Evolutionary conservation across 23 red algal species (phyloP).

Genomic region (Chondrus crispus): DNA sequence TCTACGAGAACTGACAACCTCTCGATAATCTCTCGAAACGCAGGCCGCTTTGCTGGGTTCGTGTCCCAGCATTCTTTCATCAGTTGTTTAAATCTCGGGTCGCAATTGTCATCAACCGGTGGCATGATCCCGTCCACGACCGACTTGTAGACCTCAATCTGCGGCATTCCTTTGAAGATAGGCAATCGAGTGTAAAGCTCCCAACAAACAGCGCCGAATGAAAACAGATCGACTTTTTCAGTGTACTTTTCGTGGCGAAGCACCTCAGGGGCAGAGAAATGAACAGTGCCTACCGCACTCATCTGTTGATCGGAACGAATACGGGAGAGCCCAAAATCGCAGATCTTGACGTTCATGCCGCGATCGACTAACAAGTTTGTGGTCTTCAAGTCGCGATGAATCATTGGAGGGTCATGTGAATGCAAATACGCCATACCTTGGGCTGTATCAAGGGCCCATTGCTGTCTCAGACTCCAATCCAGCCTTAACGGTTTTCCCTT

Average conservation of each 20-base stretch:
- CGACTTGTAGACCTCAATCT: constrained; percentile 72
- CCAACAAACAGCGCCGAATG: constrained; percentile 91
- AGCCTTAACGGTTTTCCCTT: constrained; percentile 34
- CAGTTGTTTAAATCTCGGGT: constrained; percentile 32
- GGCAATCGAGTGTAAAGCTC: constrained; percentile 77
- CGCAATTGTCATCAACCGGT: constrained; percentile 44
- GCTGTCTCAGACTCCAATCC: constrained; percentile 56
- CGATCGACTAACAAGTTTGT: constrained; percentile 85
- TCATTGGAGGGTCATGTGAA: constrained; percentile 80
- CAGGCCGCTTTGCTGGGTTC: constrained; percentile 48
- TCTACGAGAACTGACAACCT: constrained; percentile 32
- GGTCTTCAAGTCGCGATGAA: constrained; percentile 88
- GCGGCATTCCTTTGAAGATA: constrained; percentile 73
- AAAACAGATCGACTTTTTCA: constrained; percentile 90
- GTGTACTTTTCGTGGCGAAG: constrained; percentile 89
- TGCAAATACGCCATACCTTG: constrained; percentile 91
- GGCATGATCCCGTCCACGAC: constrained; percentile 84
- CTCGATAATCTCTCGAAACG: constrained; percentile 65
- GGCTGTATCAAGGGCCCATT: constrained; percentile 74
- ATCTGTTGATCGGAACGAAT: constrained; percentile 55
- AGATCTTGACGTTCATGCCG: constrained; percentile 84
- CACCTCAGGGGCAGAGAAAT: constrained; percentile 97
- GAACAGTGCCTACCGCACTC: constrained; percentile 87
- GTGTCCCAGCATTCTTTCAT: constrained; percentile 73
- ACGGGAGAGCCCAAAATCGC: constrained; percentile 82